Base-by-base conservation (phyloP, 2,329 filamentous ascomycete species). In the Lomentospora prolificans region DNA sequence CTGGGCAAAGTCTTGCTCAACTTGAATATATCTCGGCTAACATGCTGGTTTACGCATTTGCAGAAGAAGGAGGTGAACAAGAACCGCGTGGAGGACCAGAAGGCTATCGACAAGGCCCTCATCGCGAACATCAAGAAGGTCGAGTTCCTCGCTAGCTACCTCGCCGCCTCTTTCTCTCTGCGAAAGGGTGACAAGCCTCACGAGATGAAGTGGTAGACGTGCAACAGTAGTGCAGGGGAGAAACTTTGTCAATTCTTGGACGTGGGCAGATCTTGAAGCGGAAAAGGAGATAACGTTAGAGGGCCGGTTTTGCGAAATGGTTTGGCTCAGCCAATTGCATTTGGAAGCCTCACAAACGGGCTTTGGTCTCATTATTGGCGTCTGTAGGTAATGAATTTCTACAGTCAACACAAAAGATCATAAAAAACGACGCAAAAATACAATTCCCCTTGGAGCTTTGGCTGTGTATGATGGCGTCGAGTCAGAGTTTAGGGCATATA, bases 151-250 rank as follows among this genome's bases (percentile, higher is more conserved):
- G 78, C 85, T 73, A 89, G 86, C 80, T 99, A 99, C 85, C 89
- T 99, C 69, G 83, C 83, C 72, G 89, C 87, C 77, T 90, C 87
- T 74, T 99, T 99, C 89, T 95, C 89, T 85, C 86, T 99, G 78
- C 89, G 92, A 80, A 96, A 91, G 83, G 94, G 94, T 72, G 92
- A 99, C 84, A 91, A 92, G 87, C 94, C 94, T 79, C 94, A 99
- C 81, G 89, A 95, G 86, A 97, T 99, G 94, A 89, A 89, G 80
- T 99, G 92, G 85, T 99, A 96, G 79, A 84, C 25, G 54, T 44
- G 48, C 54, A 58, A 53, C 46, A 54, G 51, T 14, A 31, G 51
- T 7, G 31, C 12, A 25, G 27, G 24, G 27, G 53, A 30, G 57
- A 58, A 57, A 52, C 50, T 52, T 56, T 54, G 46, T 55, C 25